Evolutionary conservation across 495 filamentous ascomycete genomes (phyloP).

Genomic region (Lophium mytilinum): DNA sequence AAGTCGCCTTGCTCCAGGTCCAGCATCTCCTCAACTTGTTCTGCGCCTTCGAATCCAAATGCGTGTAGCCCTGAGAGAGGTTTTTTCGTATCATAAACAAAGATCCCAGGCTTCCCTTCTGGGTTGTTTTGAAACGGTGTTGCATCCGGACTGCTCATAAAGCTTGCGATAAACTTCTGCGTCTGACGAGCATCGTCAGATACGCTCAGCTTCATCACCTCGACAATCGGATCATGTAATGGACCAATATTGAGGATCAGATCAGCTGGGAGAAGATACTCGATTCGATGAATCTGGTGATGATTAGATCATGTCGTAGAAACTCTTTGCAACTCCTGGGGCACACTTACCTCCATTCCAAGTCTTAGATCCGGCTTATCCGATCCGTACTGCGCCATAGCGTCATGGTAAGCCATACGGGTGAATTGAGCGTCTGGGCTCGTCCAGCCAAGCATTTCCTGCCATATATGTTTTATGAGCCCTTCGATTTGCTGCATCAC

Average conservation of each 20-base stretch:
- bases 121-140: conserved; percentile 53
- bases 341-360: conserved; percentile 41
- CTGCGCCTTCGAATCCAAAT: conserved; percentile 67
- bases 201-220: conserved; percentile 57
- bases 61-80: conserved; percentile 63
- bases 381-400: conserved; percentile 72
- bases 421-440: conserved; percentile 39
- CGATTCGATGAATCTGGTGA: conserved; percentile 52
- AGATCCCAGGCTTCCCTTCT: conserved; percentile 65
- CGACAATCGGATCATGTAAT: conserved; percentile 55
- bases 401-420: conserved; percentile 62
- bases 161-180: conserved; percentile 52
- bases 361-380: conserved; percentile 87
- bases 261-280: conserved; percentile 53
- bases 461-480: conserved; percentile 54
- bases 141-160: conserved; percentile 60
- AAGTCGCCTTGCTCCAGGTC: conserved; percentile 61
- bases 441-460: conserved; percentile 25
- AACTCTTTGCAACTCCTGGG: not conserved
- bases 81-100: conserved; percentile 59
- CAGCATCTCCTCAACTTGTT: conserved; percentile 46
- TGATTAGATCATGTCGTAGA: conserved; percentile 16
- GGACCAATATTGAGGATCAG: conserved; percentile 64
- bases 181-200: conserved; percentile 41
- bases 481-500: conserved; percentile 64